Percentiles rank a stretch among this genome's conserved stretches.
These are phyloP conservation scores for Candida glucosophila DNA, from an alignment of 1,139 yeast species.

Conservation along the genomic window DNA sequence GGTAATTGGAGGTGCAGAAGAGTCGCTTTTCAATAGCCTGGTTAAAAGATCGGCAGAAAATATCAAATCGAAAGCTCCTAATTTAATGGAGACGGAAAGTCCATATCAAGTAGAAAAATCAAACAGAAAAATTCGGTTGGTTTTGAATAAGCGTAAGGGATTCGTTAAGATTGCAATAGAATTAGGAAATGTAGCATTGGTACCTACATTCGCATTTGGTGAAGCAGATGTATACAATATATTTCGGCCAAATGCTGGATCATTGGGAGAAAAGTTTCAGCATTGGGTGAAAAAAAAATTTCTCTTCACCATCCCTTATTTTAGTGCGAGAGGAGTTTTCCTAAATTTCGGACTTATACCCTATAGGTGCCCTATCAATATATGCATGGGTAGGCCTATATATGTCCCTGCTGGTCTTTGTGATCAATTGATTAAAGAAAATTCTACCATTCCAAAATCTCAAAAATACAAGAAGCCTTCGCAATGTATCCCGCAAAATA, in stretches of 20 bases:
- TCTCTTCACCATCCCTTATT: constrained; percentile 84
- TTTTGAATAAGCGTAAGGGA: constrained; percentile 74
- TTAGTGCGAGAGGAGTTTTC: constrained; percentile 88
- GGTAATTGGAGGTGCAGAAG: constrained; percentile 95
- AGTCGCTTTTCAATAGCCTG: constrained; percentile 52
- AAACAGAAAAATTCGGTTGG: constrained; percentile 28
- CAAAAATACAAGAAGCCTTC: constrained; percentile 4
- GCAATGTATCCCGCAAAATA: constrained; percentile 24
- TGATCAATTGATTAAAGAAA: constrained; percentile 14
- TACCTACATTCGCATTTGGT: constrained; percentile 89
- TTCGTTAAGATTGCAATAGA: constrained; percentile 82
- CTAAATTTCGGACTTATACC: constrained; percentile 91
- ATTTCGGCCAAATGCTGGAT: constrained; percentile 43
- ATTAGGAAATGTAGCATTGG: constrained; percentile 67
- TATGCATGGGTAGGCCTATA: constrained; percentile 80
- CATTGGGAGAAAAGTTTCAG: constrained; percentile 51
- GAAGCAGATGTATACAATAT: constrained; percentile 77
- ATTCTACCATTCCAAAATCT: constrained; percentile 2
- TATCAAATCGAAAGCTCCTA: constrained; percentile 30
- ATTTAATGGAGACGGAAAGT: constrained; percentile 1
- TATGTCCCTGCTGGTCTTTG: constrained; percentile 45
- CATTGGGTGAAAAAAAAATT: constrained; percentile 58
- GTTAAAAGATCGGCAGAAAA: constrained; percentile 24
- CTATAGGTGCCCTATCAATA: constrained; percentile 68
- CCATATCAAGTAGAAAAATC: not conserved